Evolutionary conservation across 2,329 filamentous ascomycete genomes (phyloP), one percentile per base, ranked within the genome.

Genomic region (Ophiosphaerella narmari): DNA sequence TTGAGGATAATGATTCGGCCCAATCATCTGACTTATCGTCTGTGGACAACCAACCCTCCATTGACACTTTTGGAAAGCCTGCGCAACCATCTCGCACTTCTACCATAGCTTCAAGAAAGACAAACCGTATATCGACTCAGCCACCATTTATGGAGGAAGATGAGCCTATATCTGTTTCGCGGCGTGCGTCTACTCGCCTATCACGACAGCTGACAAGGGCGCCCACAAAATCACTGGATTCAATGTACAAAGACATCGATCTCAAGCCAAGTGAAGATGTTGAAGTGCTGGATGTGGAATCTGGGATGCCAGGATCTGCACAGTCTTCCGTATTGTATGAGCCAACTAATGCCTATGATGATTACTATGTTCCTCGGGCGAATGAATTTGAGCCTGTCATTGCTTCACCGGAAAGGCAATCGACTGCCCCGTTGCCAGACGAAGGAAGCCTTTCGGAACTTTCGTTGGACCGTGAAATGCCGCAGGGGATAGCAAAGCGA

Each of bases 311-410:
- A 18, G 44, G 36, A 9, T 52, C 48, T 12, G 14, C 24, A 11
- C 49, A 47, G 9, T 49, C 45, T n/a, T 50, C 50, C 2, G 21
- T 54, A 2, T 35, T 52, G 6, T 47, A 56, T 31, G 43, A 56
- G 24, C 50, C 47, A n/a, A 38, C 50, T 18, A 50, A 54, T 43
- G 36, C 24, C 24, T 34, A 58, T 26, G 45, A 58, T 39, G 43
- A 54, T 5, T 56, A 59, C 36, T 34, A 51, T 31, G 44, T 39
- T 16, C 37, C 24, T 23, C 53, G 46, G 12, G 34, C 33, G 32
- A 38, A 12, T 11, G 43, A 32, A 12, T 9, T 18, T 23, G 37
- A 39, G 21, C 16, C 16, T 23, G 8, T 13, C 13, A 8, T 21
- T 21, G 18, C 37, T 39, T 24, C 18, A 9, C 37, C 37, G 23